phyloP scores from a whole-genome alignment of 1,139 yeast species.

The Pneumocystis canis region DNA sequence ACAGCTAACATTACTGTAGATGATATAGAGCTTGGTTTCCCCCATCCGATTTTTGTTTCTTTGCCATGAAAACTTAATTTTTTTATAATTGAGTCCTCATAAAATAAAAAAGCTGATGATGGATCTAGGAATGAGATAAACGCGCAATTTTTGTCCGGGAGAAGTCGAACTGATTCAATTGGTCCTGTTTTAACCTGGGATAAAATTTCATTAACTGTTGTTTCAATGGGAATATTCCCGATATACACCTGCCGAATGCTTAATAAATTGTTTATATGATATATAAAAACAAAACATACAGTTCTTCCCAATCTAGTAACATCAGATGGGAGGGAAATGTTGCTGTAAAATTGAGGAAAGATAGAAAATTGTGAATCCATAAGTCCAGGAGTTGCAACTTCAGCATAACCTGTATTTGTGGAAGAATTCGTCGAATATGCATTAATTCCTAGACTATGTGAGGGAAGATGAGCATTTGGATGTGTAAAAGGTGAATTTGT shows the following conservation, averaged over 20 bases:
- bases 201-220: conserved; percentile 66
- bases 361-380: neutral
- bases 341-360: neutral
- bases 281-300: neutral
- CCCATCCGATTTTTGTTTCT: conserved; percentile 48
- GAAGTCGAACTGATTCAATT: conserved; percentile 50
- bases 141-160: conserved; percentile 37
- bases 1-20: conserved; percentile 61
- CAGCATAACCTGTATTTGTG: neutral
- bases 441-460: neutral
- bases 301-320: neutral
- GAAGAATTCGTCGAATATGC: neutral
- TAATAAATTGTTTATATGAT: neutral
- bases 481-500: neutral
- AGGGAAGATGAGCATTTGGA: neutral
- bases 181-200: conserved; percentile 87
- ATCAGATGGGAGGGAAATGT: neutral
- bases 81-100: conserved; percentile 38
- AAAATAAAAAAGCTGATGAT: conserved; percentile 32
- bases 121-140: conserved; percentile 35
- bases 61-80: conserved; percentile 33
- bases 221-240: conserved; percentile 75
- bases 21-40: conserved; percentile 39
- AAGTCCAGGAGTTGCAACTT: neutral
- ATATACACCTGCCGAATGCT: conserved; percentile 60